These are phyloP conservation scores for Leccinum broughii DNA, from an alignment of 768 basidiomycete genomes.

Conservation along the genomic window DNA sequence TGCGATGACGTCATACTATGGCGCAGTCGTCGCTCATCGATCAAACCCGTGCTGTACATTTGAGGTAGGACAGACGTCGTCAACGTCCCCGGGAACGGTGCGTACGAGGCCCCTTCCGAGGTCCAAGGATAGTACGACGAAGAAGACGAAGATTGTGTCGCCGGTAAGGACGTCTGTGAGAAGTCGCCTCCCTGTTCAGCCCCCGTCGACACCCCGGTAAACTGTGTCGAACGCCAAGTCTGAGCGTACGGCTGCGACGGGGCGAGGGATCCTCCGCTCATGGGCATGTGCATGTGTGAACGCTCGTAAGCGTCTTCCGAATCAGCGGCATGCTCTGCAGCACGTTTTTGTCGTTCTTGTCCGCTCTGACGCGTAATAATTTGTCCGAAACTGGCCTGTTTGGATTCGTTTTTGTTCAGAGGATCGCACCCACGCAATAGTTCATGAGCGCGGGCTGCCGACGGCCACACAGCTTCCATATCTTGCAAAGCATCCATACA, in stretches of 20 bases:
- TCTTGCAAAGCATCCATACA: slow-evolving; percentile 66
- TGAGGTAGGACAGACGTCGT: slow-evolving; percentile 77
- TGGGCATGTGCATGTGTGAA: slow-evolving; percentile 17
- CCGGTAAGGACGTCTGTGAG: slow-evolving; percentile 7
- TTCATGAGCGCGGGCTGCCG: slow-evolving; percentile 71
- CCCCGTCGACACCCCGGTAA: background rate
- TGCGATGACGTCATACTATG: slow-evolving; percentile 16
- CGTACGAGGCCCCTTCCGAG: slow-evolving; percentile 30
- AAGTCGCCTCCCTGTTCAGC: slow-evolving; percentile 15
- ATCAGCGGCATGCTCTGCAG: slow-evolving; percentile 52
- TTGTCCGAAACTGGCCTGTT: slow-evolving; percentile 7
- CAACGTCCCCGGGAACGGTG: slow-evolving; percentile 46
- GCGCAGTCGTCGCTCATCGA: slow-evolving; percentile 46
- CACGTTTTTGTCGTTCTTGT: slow-evolving; percentile 55
- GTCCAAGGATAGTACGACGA: slow-evolving; percentile 51
- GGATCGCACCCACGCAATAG: slow-evolving; percentile 65
- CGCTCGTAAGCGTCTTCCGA: slow-evolving; percentile 34
- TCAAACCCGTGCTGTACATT: slow-evolving; percentile 71
- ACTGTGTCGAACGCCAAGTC: slow-evolving; percentile 33
- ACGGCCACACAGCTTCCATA: slow-evolving; percentile 76
- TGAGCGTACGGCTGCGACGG: slow-evolving; percentile 26
- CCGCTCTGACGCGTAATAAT: slow-evolving; percentile 12
- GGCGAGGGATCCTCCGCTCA: slow-evolving; percentile 4
- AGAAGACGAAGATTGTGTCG: slow-evolving; percentile 23
- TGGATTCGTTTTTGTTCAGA: slow-evolving; percentile 12